These are phyloP conservation scores for Mycena capillaripes DNA, from an alignment of 768 basidiomycete species.

Conservation along the genomic window DNA sequence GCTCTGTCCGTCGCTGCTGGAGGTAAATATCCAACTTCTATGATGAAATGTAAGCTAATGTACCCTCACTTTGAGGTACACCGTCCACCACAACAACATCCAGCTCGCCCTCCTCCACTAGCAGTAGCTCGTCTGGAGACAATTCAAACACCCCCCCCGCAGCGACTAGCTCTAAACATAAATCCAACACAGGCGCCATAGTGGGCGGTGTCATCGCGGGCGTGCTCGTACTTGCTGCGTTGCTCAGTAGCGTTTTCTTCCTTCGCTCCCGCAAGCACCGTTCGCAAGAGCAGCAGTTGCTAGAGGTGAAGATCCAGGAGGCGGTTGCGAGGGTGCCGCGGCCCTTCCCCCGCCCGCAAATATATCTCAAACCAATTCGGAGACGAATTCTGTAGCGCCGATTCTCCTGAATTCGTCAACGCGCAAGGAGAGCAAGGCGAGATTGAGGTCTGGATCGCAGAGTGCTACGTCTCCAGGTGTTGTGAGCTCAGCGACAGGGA, in stretches of 20 bases:
- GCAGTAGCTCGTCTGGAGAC: conserved; percentile 7
- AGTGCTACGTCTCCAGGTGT: conserved; percentile 7
- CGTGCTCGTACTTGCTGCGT: conserved; percentile 12
- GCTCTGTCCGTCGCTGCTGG: conserved; percentile 13
- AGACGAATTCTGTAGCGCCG: conserved; percentile 1
- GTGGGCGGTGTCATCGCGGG: conserved; percentile 5
- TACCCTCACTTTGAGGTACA: conserved; percentile 13
- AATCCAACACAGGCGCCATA: conserved; percentile 7
- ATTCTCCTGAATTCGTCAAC: background rate
- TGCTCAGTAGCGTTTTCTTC: conserved; percentile 9
- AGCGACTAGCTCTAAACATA: conserved; percentile 5
- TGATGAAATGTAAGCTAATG: conserved; percentile 13
- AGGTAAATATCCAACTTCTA: conserved; percentile 11
- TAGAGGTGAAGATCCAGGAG: conserved; percentile 12
- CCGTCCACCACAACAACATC: conserved; percentile 13
- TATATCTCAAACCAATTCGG: conserved; percentile 3
- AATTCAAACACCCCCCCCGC: conserved; percentile 3
- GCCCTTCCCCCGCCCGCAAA: conserved; percentile 9
- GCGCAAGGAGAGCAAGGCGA: conserved; percentile 9
- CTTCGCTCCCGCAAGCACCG: conserved; percentile 10
- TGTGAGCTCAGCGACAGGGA: conserved; percentile 6
- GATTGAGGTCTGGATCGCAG: conserved; percentile 14
- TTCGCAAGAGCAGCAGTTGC: conserved; percentile 5
- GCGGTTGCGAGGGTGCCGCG: conserved; percentile 9
- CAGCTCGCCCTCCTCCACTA: conserved; percentile 7